Evolutionary conservation across 202 grass and related monocot species (phyloP), one percentile per base, ranked within the genome.

Genomic region (Bolboschoenoplectus hybrid): DNA sequence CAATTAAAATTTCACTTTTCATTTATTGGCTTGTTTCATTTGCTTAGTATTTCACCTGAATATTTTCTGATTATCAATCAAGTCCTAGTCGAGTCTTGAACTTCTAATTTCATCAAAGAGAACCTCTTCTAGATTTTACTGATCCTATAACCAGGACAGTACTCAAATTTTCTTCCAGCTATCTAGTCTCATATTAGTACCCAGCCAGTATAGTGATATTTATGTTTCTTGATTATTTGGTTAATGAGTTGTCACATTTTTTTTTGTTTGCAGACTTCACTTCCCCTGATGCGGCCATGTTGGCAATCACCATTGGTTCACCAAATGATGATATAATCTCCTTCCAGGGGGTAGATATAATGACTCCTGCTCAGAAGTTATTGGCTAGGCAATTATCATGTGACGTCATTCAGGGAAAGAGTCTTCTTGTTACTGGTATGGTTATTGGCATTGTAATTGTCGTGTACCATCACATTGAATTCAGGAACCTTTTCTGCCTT

Each of bases 341-440:
- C 53, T 92, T 98, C 79, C 46, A 64, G 39, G 89, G 93, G 82
- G 91, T 98, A 86, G 96, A 96, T 82, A 95, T 98, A 82, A 87
- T 96, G 65, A 96, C 96, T 45, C 96, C 96, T 81, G 88, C 90
- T 8, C 93, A 94, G 60, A 95, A 98, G 76, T 86, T 98, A 73
- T 81, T 96, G 81, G 93, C 93, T 90, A 89, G 88, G 63, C 87
- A 92, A 56, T 83, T 98, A 81, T 91, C 90, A 20, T 98, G 93
- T 89, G 87, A 87, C 57, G 89, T 98, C 26, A 79, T 90, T 84
- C 89, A 83, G 78, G 91, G 93, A 60, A 92, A 98, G 93, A 80
- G 91, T 84, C 91, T 98, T 82, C 96, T 98, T 83, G 69, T 98
- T 76, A 98, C 96, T 81, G 93, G 96, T 96, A 86, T 63, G 67